A percentile compares a stretch with the other conserved stretches of the same genome.
phyloP scores from a whole-genome alignment of 352 stramenopile species.

The Phytopythium chamaehyphon region DNA sequence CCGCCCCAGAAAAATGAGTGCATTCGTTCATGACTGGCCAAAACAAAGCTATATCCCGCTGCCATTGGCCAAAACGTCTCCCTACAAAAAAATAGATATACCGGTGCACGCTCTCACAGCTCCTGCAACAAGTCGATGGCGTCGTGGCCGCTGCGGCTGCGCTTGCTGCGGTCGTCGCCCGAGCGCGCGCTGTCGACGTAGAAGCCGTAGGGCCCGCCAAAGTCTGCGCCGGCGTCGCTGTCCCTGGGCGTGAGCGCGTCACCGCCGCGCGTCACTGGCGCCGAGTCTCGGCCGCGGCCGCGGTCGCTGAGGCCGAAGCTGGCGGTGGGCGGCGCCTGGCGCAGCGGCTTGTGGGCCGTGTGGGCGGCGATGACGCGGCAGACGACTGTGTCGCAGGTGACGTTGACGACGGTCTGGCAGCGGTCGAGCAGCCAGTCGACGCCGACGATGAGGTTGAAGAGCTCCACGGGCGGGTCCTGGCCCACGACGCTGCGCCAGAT shows the following conservation, averaged over 20 bases:
- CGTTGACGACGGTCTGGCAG: slow-evolving; percentile 53
- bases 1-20: too few species aligned
- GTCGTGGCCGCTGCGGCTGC: background rate
- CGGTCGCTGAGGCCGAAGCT: background rate
- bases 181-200: slow-evolving; percentile 6
- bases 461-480: slow-evolving; percentile 26
- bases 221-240: background rate
- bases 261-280: background rate
- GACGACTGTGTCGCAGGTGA: slow-evolving; percentile 54
- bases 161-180: background rate
- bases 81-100: background rate
- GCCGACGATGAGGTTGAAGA: slow-evolving; percentile 51
- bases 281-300: too few species aligned
- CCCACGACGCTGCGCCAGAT: slow-evolving; percentile 63
- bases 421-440: slow-evolving; percentile 63
- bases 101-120: background rate
- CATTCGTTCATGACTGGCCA: too few species aligned
- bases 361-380: slow-evolving; percentile 43
- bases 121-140: slow-evolving; percentile 7
- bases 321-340: background rate
- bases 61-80: too few species aligned
- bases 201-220: slow-evolving; percentile 3
- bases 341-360: slow-evolving; percentile 1
- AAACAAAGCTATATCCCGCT: too few species aligned
- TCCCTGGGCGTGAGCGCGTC: background rate